Conservation (phyloP, 2,329 filamentous ascomycete species). For the Fusarium sarcochroum region DNA sequence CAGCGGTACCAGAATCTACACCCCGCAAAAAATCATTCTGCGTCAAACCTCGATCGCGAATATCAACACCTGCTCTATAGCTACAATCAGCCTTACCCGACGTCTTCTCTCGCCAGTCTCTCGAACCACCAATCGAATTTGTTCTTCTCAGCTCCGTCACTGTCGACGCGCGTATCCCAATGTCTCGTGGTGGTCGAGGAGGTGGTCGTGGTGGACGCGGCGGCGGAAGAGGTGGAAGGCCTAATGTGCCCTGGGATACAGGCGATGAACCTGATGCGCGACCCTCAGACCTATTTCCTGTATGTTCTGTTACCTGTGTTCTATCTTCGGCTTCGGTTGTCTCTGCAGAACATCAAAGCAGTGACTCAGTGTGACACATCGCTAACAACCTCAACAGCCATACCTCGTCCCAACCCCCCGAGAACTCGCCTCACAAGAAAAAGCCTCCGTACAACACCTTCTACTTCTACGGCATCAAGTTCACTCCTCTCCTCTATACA, state of each 20-base stretch:
- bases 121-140: background rate
- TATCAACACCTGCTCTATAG: background rate
- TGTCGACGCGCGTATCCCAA: conserved; percentile 44
- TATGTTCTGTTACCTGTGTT: conserved; percentile 50
- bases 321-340: background rate
- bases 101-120: background rate
- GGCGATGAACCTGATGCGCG: conserved; percentile 69
- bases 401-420: conserved; percentile 65
- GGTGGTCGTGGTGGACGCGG: conserved; percentile 66
- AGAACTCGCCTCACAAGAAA: conserved; percentile 60
- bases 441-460: conserved; percentile 64
- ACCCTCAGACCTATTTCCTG: conserved; percentile 72
- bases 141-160: background rate
- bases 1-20: conserved; percentile 16
- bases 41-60: conserved; percentile 31
- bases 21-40: conserved; percentile 46
- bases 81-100: background rate
- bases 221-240: conserved; percentile 61
- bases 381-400: conserved; percentile 54
- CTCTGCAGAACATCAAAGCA: background rate
- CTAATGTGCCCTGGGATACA: conserved; percentile 66
- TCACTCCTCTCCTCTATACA: conserved; percentile 69
- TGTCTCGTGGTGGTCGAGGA: conserved; percentile 69
- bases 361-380: conserved; percentile 6
- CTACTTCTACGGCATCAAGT: conserved; percentile 70